Evolutionary conservation across 2,329 filamentous ascomycete genomes (phyloP).

Genomic region (Plenodomus lindquistii): DNA sequence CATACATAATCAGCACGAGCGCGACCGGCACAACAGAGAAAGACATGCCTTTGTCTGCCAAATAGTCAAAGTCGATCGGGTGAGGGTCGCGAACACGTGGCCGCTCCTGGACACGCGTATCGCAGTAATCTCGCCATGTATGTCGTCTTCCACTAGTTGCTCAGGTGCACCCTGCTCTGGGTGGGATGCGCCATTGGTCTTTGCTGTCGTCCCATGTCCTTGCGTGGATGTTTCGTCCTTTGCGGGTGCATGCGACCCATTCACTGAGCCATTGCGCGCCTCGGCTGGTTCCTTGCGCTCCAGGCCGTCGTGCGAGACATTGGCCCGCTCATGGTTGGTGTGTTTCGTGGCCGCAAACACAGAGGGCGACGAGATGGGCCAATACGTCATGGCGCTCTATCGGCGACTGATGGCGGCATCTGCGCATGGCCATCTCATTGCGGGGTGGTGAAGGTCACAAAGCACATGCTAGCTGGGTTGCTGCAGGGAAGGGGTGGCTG

Average conservation of each 20-base stretch:
- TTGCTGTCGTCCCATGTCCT: conserved; percentile 10
- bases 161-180: conserved; percentile 6
- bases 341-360: conserved; percentile 79
- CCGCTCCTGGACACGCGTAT: conserved; percentile 78
- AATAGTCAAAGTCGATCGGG: conserved; percentile 80
- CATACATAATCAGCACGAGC: conserved; percentile 29
- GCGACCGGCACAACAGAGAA: conserved; percentile 9
- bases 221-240: conserved; percentile 13
- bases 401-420: conserved; percentile 42
- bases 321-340: conserved; percentile 56
- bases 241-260: conserved; percentile 8
- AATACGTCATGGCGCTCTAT: conserved; percentile 72
- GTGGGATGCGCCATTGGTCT: conserved; percentile 10
- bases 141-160: conserved; percentile 35
- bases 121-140: conserved; percentile 70
- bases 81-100: conserved; percentile 86
- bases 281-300: conserved; percentile 22
- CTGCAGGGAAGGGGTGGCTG: conserved; percentile 30
- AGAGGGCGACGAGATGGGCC: conserved; percentile 82
- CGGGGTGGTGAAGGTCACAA: conserved; percentile 24
- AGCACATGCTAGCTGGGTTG: conserved; percentile 26
- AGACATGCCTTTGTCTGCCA: conserved; percentile 87
- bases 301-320: conserved; percentile 65
- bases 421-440: conserved; percentile 41
- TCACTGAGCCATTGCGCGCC: conserved; percentile 20